Evolutionary conservation across 164 flowering plant species (phyloP).

Genomic region (Aristolochia fimbriata): DNA sequence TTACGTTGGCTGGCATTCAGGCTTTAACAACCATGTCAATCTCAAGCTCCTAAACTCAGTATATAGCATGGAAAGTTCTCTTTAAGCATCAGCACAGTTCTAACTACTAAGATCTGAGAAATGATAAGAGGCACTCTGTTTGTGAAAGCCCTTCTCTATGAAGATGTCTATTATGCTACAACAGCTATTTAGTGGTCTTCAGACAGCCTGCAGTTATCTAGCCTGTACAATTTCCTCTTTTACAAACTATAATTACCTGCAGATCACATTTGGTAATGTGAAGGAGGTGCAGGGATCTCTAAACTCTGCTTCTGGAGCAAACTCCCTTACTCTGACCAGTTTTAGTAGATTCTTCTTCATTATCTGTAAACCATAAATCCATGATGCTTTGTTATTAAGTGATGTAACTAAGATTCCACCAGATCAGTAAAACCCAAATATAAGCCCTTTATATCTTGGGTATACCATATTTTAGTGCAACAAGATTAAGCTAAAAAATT

Average conservation of each 20-base stretch:
- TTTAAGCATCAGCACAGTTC: too few relatives aligned
- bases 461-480: too few relatives aligned
- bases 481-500: slow-evolving; percentile 8
- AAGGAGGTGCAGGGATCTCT: slow-evolving; percentile 42
- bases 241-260: slow-evolving; percentile 55
- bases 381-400: background rate
- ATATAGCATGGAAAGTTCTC: too few relatives aligned
- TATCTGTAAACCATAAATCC: slow-evolving; percentile 31
- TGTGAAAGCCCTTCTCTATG: background rate
- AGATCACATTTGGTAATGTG: slow-evolving; percentile 76
- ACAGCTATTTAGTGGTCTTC: too few relatives aligned
- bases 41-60: too few relatives aligned
- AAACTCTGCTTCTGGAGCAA: slow-evolving; percentile 88
- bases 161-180: too few relatives aligned
- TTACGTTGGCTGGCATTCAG: too few relatives aligned
- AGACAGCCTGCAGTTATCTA: background rate
- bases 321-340: slow-evolving; percentile 64
- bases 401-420: background rate
- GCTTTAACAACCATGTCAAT: too few relatives aligned
- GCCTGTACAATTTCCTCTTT: background rate
- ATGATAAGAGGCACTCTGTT: background rate
- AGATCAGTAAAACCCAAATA: background rate
- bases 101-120: background rate
- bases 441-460: background rate
- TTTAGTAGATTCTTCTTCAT: slow-evolving; percentile 82